Conservation (phyloP, 306 rosid species). For the Cucumis hystrix region DNA sequence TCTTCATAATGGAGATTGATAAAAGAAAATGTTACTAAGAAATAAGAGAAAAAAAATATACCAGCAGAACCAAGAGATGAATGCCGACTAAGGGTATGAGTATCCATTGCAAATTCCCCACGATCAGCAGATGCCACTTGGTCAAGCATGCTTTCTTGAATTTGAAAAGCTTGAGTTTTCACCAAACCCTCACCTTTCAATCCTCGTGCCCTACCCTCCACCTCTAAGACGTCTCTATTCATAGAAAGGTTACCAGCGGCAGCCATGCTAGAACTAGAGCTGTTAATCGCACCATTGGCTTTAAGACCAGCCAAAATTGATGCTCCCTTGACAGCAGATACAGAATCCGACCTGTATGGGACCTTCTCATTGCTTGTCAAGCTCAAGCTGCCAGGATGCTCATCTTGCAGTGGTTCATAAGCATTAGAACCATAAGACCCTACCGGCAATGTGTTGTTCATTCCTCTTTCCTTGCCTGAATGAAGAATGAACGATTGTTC, state of each 20-base stretch:
- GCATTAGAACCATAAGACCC: slow-evolving; percentile 31
- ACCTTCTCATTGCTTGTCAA: slow-evolving; percentile 22
- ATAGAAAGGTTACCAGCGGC: slow-evolving; percentile 11
- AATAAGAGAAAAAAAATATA: neutral
- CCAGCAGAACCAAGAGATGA: slow-evolving; percentile 24
- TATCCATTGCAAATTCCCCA: slow-evolving; percentile 22
- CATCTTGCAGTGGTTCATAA: slow-evolving; percentile 20
- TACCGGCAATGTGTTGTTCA: slow-evolving; percentile 21
- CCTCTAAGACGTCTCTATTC: slow-evolving; percentile 18
- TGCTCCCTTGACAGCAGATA: slow-evolving; percentile 15
- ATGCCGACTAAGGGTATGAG: slow-evolving; percentile 22
- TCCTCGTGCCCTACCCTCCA: slow-evolving; percentile 18
- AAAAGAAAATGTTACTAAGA: neutral
- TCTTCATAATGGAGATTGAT: neutral
- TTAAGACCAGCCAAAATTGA: slow-evolving; percentile 18
- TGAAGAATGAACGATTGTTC: slow-evolving; percentile 23
- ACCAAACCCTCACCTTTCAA: slow-evolving; percentile 21
- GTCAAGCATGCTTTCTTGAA: slow-evolving; percentile 27
- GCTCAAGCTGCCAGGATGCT: slow-evolving; percentile 12
- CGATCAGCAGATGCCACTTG: slow-evolving; percentile 19
- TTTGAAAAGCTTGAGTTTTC: slow-evolving; percentile 20
- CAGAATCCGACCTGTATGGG: slow-evolving; percentile 19
- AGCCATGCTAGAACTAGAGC: slow-evolving; percentile 12
- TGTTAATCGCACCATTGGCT: slow-evolving; percentile 14
- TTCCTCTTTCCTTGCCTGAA: slow-evolving; percentile 25